phyloP scores from a whole-genome alignment of 2,329 filamentous ascomycete species.

The Ceratocystis eucalypticola region DNA sequence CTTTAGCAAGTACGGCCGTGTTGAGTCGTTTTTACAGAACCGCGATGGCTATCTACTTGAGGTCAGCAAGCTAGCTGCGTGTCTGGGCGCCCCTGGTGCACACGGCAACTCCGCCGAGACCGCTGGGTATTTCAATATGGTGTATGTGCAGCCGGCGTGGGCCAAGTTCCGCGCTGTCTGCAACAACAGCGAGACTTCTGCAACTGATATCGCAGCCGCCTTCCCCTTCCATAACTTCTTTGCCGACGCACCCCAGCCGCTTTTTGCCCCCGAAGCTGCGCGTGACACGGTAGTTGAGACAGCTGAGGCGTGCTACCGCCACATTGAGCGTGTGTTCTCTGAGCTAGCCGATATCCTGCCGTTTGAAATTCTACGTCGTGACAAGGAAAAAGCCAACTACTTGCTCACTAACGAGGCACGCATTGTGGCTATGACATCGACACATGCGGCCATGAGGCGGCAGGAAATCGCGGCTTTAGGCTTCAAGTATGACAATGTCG shows the following conservation, averaged over 20 bases:
- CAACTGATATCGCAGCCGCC: constrained; percentile 49
- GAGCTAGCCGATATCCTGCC: constrained; percentile 87
- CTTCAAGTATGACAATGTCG: constrained; percentile 92
- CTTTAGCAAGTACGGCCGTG: constrained; percentile 87
- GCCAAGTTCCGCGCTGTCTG: constrained; percentile 56
- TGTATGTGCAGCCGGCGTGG: constrained; percentile 84
- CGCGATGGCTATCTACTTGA: constrained; percentile 64
- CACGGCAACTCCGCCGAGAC: constrained; percentile 95
- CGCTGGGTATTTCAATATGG: constrained; percentile 87
- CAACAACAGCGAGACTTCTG: constrained; percentile 31
- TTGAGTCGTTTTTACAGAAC: constrained; percentile 90
- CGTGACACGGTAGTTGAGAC: constrained; percentile 60
- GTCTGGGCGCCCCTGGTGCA: constrained; percentile 78
- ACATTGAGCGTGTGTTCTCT: constrained; percentile 79
- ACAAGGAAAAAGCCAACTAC: constrained; percentile 91
- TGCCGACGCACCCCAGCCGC: constrained; percentile 67
- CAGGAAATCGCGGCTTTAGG: constrained; percentile 83
- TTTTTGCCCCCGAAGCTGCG: constrained; percentile 57
- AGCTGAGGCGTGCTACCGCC: constrained; percentile 71
- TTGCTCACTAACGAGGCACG: constrained; percentile 90
- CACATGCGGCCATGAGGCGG: constrained; percentile 87
- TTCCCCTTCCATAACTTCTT: constrained; percentile 91
- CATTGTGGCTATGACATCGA: constrained; percentile 97
- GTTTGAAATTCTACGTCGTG: constrained; percentile 81
- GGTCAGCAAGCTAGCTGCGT: constrained; percentile 72